phyloP scores from a whole-genome alignment of 306 rosid genomes.

The Fragaria vesca region DNA sequence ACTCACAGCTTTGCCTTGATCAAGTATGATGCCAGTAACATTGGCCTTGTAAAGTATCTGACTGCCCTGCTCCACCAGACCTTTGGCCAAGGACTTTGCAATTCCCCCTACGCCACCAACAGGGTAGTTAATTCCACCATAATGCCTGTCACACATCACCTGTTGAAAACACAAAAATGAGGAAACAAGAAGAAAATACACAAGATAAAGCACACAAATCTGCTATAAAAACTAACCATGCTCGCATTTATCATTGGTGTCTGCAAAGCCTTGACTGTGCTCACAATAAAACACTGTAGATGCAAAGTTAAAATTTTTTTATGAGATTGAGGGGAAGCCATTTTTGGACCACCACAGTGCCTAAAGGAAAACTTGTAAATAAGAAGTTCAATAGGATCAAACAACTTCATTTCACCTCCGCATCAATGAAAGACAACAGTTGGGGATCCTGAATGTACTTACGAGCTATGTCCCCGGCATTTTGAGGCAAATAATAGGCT shows the following conservation, averaged over 20 bases:
- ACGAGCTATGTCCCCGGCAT: constrained; percentile 91
- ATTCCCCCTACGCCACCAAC: constrained; percentile 94
- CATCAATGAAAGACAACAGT: constrained; percentile 89
- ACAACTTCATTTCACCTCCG: constrained; percentile 64
- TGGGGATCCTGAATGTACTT: constrained; percentile 76
- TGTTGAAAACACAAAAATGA: constrained; percentile 22
- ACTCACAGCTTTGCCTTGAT: constrained; percentile 87
- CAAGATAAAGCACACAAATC: constrained; percentile 8
- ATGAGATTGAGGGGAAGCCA: constrained; percentile 12
- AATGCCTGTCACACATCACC: constrained; percentile 97
- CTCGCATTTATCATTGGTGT: constrained; percentile 99
- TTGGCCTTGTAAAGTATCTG: constrained; percentile 87
- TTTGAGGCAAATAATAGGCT: constrained; percentile 94
- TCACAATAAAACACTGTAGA: constrained; percentile 91
- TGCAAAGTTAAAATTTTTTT: constrained; percentile 11
- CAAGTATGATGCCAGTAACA: constrained; percentile 61
- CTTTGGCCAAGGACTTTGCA: constrained; percentile 85
- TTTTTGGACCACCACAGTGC: constrained; percentile 14
- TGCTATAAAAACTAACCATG: constrained; percentile 58
- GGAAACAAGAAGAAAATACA: constrained; percentile 19
- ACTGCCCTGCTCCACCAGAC: constrained; percentile 74
- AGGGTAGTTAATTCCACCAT: constrained; percentile 94
- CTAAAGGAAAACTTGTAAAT: constrained; percentile 15
- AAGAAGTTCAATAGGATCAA: constrained; percentile 21
- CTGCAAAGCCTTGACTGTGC: constrained; percentile 90